Evolutionary conservation across 768 basidiomycete genomes (phyloP), one percentile per base, ranked within the genome.

Genomic region (Tubosaeta sp.): DNA sequence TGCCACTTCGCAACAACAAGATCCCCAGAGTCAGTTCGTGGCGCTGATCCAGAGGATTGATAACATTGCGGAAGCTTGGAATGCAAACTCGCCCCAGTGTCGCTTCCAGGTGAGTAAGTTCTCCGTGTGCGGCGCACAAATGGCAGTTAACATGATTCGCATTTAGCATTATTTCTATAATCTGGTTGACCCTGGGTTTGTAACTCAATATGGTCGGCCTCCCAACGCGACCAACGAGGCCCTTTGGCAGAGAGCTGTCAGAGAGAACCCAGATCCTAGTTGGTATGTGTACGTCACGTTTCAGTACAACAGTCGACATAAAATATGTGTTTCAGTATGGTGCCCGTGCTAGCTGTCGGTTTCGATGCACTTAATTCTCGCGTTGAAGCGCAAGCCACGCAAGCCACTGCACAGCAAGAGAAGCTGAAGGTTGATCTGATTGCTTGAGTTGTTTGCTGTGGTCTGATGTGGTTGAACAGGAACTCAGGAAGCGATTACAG

Each of bases 111-210:
- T 91, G 54, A 33, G 52, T 46, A 10, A 48, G 14, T 10, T 17
- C 54, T 27, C 31, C 31, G 33, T 19, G n/a, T 16, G 0, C 17
- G 19, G 25, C 32, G 17, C 10, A 19, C 16, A 27, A 27, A 54
- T 16, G 12, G 7, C 7, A 38, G 33, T 47, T 62, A 37, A 57
- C 12, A 31, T 31, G 9, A 42, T 6, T 37, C 13, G 39, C 38
- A 35, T 17, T 34, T 50, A 92, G 90, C 80, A 89, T 57, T 82
- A 81, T 56, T 94, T 94, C 59, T 93, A 94, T 66, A 93, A 92
- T 59, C 72, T 89, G 13, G 88, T 92, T 5, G 83, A 87, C 59
- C 87, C 88, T 0, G 73, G 72, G 6, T 76, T 84, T 58, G 81
- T 87, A 3, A 74, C 71, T 26, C 58, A 83, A 47, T 94, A 88